Percentiles rank a stretch among this genome's conserved stretches.
Conservation (phyloP, 2,329 filamentous ascomycete species). For the Calonectria hongkongensis region DNA sequence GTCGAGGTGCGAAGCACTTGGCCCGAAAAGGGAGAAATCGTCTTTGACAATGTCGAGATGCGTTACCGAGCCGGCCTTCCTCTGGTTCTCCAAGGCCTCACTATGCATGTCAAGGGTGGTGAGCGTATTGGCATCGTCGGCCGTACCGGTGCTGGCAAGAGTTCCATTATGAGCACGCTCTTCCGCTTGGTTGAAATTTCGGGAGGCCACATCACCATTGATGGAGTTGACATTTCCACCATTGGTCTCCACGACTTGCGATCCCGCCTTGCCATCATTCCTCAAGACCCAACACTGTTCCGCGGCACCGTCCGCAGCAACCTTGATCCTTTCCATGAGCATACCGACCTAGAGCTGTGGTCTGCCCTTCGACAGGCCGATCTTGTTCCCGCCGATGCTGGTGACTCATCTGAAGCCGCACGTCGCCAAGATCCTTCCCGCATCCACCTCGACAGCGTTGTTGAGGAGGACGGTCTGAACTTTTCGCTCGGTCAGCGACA, state of each 20-base stretch:
- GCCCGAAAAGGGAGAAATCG: constrained; percentile 90
- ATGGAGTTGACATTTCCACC: constrained; percentile 81
- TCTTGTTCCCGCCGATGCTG: constrained; percentile 75
- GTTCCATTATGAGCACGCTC: constrained; percentile 87
- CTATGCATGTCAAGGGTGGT: constrained; percentile 83
- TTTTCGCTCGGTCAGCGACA: constrained; percentile 97
- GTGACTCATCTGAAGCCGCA: constrained; percentile 79
- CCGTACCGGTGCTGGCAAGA: constrained; percentile 88
- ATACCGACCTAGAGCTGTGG: constrained; percentile 87
- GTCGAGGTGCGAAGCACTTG: constrained; percentile 83
- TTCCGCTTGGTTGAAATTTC: constrained; percentile 84
- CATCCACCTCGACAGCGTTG: constrained; percentile 87
- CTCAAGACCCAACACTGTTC: constrained; percentile 90
- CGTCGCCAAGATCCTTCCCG: constrained; percentile 82
- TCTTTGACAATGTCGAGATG: constrained; percentile 86
- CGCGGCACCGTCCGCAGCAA: constrained; percentile 86
- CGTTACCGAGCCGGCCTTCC: constrained; percentile 83
- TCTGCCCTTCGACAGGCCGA: constrained; percentile 85
- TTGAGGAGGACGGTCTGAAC: constrained; percentile 96
- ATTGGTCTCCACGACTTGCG: constrained; percentile 85
- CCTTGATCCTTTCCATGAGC: constrained; percentile 87
- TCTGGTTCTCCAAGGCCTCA: constrained; percentile 81
- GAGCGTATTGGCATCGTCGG: constrained; percentile 89
- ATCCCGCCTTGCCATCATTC: constrained; percentile 86
- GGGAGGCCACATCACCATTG: constrained; percentile 77